phyloP scores from a whole-genome alignment of 202 grass and related monocot species.

The Musa balbisiana region DNA sequence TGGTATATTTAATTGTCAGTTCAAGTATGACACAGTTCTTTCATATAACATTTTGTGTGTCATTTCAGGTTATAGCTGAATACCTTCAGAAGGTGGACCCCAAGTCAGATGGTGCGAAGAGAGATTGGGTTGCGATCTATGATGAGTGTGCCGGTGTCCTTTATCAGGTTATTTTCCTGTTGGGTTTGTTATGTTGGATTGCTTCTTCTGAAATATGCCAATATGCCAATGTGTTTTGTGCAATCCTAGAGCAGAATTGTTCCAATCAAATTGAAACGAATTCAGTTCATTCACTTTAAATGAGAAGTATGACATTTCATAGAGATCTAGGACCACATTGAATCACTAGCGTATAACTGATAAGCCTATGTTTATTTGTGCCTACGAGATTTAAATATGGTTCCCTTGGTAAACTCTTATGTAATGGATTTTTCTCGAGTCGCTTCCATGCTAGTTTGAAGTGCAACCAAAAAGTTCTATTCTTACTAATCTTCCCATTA shows the following conservation, averaged over 20 bases:
- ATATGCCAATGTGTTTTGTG: background rate
- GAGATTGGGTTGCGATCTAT: slow-evolving; percentile 98
- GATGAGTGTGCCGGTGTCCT: slow-evolving; percentile 86
- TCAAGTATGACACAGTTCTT: background rate
- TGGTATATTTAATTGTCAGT: background rate
- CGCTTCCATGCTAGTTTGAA: no score
- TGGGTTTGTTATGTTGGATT: background rate
- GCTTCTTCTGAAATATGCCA: background rate
- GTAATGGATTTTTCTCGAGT: no score
- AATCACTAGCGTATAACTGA: no score
- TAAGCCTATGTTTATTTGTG: no score
- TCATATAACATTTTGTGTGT: background rate
- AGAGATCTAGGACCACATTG: no score
- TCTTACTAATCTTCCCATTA: no score
- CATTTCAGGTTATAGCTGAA: slow-evolving; percentile 79
- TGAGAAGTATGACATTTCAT: no score
- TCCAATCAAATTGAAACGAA: background rate
- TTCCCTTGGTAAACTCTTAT: no score
- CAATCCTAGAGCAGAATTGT: background rate
- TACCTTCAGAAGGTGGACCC: slow-evolving; percentile 98
- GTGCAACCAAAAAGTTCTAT: no score
- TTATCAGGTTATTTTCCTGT: slow-evolving; percentile 53
- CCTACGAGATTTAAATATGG: no score
- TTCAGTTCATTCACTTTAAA: background rate
- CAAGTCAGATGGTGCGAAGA: slow-evolving; percentile 94